phyloP scores from a whole-genome alignment of 345 rosid species.

The Syzygium grande region DNA sequence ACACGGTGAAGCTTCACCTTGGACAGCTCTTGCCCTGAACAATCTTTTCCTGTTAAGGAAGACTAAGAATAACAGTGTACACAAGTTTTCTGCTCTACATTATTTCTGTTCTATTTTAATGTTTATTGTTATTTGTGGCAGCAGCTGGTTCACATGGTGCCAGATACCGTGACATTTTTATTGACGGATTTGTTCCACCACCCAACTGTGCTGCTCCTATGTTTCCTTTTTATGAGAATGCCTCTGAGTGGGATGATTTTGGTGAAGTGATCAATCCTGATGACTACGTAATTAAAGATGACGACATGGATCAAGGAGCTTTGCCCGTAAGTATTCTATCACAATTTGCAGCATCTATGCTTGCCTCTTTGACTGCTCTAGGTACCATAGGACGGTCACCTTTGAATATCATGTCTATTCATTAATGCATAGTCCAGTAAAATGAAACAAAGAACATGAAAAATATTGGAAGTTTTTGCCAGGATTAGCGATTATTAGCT shows the following conservation, averaged over 20 bases:
- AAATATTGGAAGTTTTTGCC: neutral
- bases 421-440: neutral
- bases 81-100: neutral
- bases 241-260: constrained; percentile 92
- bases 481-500: neutral
- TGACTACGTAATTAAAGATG: constrained; percentile 85
- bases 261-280: constrained; percentile 97
- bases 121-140: constrained; percentile 12
- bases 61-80: neutral
- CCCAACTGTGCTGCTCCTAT: constrained; percentile 80
- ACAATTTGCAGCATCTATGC: neutral
- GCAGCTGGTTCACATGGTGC: constrained; percentile 50
- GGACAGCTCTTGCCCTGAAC: neutral
- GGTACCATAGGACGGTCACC: neutral
- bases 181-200: constrained; percentile 93
- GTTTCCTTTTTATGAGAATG: constrained; percentile 83
- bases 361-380: neutral
- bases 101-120: neutral
- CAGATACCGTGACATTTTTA: constrained; percentile 62
- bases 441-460: neutral
- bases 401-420: neutral
- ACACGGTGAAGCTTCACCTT: neutral
- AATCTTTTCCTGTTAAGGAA: neutral
- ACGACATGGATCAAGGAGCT: constrained; percentile 64
- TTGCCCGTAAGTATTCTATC: constrained; percentile 16